Percentiles rank a stretch among this genome's conserved stretches.
These are phyloP conservation scores for Phytophthora litchii DNA, from an alignment of 352 stramenopile species.

Conservation along the genomic window DNA sequence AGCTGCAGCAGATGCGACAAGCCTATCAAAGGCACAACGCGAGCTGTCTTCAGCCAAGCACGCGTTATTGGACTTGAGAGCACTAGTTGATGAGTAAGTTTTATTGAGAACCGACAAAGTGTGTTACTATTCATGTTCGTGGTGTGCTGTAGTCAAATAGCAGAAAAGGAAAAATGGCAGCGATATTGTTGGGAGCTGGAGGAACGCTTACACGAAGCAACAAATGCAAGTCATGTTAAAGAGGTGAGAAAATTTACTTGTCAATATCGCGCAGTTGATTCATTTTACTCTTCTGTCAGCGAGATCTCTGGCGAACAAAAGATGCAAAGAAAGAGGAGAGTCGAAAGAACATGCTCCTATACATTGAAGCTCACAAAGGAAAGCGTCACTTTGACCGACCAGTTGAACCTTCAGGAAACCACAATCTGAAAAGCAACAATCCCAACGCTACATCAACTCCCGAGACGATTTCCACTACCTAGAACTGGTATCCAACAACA, in stretches of 20 bases:
- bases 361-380: constrained; percentile 67
- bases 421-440: background rate
- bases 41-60: constrained; percentile 42
- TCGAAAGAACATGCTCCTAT: constrained; percentile 76
- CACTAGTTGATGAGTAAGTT: constrained; percentile 69
- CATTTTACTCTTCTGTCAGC: constrained; percentile 21
- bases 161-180: constrained; percentile 81
- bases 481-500: background rate
- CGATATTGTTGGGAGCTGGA: constrained; percentile 80
- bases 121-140: background rate
- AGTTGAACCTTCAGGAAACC: background rate
- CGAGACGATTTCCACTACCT: background rate
- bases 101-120: background rate
- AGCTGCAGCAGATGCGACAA: constrained; percentile 31
- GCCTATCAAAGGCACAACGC: constrained; percentile 30
- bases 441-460: background rate
- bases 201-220: constrained; percentile 60
- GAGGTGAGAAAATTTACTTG: constrained; percentile 37
- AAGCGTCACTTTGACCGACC: constrained; percentile 55
- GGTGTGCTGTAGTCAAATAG: constrained; percentile 52
- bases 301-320: constrained; percentile 62
- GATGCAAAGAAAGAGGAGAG: constrained; percentile 76
- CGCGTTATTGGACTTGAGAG: constrained; percentile 54
- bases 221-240: constrained; percentile 58
- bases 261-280: background rate